Conservation (phyloP, 495 filamentous ascomycete species). For the Lepraria neglecta region DNA sequence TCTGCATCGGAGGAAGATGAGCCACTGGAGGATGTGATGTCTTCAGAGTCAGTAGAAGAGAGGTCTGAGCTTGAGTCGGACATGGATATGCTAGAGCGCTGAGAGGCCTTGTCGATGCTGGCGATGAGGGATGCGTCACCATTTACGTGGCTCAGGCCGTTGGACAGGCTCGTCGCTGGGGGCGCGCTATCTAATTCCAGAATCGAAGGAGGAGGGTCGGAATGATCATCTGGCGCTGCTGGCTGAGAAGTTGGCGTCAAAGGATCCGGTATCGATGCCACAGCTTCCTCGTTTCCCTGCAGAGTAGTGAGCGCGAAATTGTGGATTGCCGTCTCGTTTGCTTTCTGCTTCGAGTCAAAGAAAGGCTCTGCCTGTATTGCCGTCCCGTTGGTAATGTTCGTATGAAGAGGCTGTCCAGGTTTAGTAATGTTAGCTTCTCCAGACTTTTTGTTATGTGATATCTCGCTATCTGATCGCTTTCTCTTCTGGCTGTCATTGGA, state of each 20-base stretch:
- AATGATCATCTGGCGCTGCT: slow-evolving; percentile 14
- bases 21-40: slow-evolving; percentile 29
- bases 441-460: not conserved
- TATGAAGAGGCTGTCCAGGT: not conserved
- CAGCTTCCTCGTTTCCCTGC: slow-evolving; percentile 6
- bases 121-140: not conserved
- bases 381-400: not conserved
- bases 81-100: slow-evolving; percentile 32
- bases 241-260: slow-evolving; percentile 25
- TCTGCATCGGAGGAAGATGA: slow-evolving; percentile 37
- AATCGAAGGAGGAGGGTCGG: not conserved
- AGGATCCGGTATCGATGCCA: slow-evolving; percentile 21
- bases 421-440: not conserved
- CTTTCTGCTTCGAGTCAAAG: not conserved
- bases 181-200: not conserved
- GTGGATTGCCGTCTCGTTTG: slow-evolving; percentile 2
- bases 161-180: not conserved
- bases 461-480: slow-evolving; percentile 9
- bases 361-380: not conserved
- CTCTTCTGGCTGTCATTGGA: slow-evolving; percentile 2
- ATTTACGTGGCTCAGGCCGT: not conserved
- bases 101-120: not conserved
- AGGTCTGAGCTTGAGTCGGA: slow-evolving; percentile 37
- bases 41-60: slow-evolving; percentile 35
- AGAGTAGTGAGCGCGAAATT: not conserved